phyloP scores from a whole-genome alignment of 2,329 filamentous ascomycete genomes.

The Pezicula rhizophila region DNA sequence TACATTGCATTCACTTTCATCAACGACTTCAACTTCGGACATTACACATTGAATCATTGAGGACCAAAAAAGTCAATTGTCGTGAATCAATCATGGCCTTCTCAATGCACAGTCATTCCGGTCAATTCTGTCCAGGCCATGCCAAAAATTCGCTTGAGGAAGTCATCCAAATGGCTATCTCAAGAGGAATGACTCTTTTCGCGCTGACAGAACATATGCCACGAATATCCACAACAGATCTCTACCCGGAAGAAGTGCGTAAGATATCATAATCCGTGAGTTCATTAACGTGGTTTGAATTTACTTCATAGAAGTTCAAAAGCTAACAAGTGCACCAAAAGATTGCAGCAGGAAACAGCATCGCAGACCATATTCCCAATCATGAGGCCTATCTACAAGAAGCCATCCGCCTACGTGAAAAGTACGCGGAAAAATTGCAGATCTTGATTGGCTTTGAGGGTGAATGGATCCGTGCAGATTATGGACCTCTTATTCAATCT shows the following conservation, averaged over 20 bases:
- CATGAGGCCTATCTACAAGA: conserved; percentile 71
- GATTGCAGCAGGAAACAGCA: conserved; percentile 40
- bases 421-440: conserved; percentile 66
- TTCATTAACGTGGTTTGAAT: too few relatives aligned
- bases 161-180: conserved; percentile 73
- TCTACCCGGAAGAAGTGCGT: conserved; percentile 84
- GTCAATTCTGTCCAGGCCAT: conserved; percentile 91
- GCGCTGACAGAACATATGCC: conserved; percentile 95
- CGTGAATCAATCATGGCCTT: conserved; percentile 65
- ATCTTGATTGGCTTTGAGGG: conserved; percentile 87
- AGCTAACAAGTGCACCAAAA: conserved; percentile 13
- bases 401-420: conserved; percentile 63
- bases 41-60: too few relatives aligned
- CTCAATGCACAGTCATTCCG: conserved; percentile 96
- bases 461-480: conserved; percentile 78
- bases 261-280: neutral
- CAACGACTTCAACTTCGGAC: too few relatives aligned
- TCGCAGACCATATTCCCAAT: conserved; percentile 41
- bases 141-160: conserved; percentile 81
- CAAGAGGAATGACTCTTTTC: conserved; percentile 73
- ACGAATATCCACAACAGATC: conserved; percentile 62
- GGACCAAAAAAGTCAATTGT: neutral
- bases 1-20: too few relatives aligned
- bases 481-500: conserved; percentile 48
- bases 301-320: too few relatives aligned